phyloP scores from a whole-genome alignment of 2,329 filamentous ascomycete species.

The Diplodia mutila region DNA sequence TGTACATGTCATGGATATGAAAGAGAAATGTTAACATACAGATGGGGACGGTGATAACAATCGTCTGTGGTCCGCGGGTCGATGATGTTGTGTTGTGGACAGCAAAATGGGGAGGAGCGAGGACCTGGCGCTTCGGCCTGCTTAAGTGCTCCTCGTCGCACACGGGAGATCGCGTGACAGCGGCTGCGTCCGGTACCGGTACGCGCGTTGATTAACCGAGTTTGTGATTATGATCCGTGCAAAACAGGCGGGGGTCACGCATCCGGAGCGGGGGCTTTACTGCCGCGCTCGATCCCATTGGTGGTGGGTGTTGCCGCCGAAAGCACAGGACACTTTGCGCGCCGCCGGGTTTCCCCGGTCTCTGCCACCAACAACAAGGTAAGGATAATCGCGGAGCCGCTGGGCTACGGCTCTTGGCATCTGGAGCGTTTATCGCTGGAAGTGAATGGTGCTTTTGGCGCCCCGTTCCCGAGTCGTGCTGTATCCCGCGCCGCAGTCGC shows the following conservation, averaged over 20 bases:
- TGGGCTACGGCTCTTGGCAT: neutral
- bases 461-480: too few species aligned
- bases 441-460: too few species aligned
- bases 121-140: neutral
- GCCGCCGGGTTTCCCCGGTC: too few species aligned
- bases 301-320: neutral
- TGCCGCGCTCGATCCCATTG: neutral
- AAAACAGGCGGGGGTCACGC: neutral
- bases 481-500: too few species aligned
- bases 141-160: neutral
- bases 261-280: neutral
- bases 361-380: neutral
- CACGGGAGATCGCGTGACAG: neutral
- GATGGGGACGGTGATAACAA: too few species aligned
- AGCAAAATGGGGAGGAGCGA: neutral
- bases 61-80: neutral
- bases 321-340: neutral
- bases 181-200: neutral
- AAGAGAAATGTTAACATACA: neutral
- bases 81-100: neutral
- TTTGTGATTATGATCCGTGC: neutral
- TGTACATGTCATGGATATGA: neutral
- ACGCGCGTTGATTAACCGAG: too few species aligned
- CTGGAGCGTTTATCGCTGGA: neutral
- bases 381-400: neutral